Base-by-base conservation (phyloP, 805 yeast genomes). In the Saturnispora besseyi region DNA sequence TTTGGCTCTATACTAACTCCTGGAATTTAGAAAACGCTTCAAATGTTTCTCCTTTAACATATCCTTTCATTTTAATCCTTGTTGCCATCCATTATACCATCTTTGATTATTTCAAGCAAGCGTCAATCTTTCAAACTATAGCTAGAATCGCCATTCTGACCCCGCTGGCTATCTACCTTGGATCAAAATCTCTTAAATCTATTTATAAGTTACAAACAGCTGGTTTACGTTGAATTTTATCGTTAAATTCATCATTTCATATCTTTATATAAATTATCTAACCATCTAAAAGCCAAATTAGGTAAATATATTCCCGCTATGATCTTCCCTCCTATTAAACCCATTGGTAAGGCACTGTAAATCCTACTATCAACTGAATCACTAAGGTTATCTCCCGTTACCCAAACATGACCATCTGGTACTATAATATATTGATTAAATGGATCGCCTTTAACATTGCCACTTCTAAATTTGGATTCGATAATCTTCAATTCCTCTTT, bases 401-500 rank as follows among this genome's bases (percentile, higher is more conserved):
- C 83, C 98, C 98, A 93, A 44, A 87, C 86, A 66, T 93, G 99
- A 2, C 99, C 99, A 56, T 82, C 79, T 1, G 99, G 99, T 0
- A 93, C 90, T 50, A 70, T 73, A 8, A 91, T 81, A 63, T 72
- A 87, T 50, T 78, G 76, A 59, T 77, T 72, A 47, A 48, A 61
- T 21, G 62, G 65, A 32, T 41, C 40, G 5, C 56, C 52, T 40
- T 56, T 56, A 22, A 59, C 58, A 10, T 61, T 60, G 30, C 46
- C 45, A 12, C 40, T 36, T 15, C 50, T 26, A n/a, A 15, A 48
- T 32, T 29, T 41, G n/a, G 37, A 15, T 26, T 48, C 50, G 9
- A 41, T 44, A 8, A 38, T 30, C 5, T 40, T 51, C 24, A 34
- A 46, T 5, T 47, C 52, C 8, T 34, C 38, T 18, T 22, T 29